Conservation (phyloP, 1,284 basidiomycete species). For the Pascua guehoae region DNA sequence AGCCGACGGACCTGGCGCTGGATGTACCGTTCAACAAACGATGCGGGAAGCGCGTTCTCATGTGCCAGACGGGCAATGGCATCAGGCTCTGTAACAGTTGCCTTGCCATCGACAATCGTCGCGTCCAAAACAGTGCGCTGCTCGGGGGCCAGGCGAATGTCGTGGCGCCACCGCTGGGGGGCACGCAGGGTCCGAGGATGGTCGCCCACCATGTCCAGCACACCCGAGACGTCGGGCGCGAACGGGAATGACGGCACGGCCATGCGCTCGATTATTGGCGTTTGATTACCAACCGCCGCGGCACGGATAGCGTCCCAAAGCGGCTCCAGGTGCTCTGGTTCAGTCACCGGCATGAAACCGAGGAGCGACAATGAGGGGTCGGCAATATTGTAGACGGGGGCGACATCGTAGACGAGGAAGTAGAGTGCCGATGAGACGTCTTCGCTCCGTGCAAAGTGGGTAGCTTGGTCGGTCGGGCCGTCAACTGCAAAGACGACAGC, state of each 20-base stretch:
- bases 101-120: conserved; percentile 18
- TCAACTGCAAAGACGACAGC: conserved; percentile 10
- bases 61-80: conserved; percentile 30
- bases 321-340: conserved; percentile 15
- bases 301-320: conserved; percentile 22
- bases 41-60: conserved; percentile 27
- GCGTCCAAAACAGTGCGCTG: conserved; percentile 31
- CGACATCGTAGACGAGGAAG: conserved; percentile 35
- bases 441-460: conserved; percentile 2
- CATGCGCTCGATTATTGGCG: conserved; percentile 6
- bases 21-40: conserved; percentile 44
- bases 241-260: conserved; percentile 15
- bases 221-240: conserved; percentile 16
- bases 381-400: conserved; percentile 39
- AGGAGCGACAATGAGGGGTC: conserved; percentile 18
- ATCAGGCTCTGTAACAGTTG: conserved; percentile 16
- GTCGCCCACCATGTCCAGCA: conserved; percentile 20
- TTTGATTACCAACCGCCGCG: too few relatives aligned
- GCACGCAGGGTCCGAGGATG: conserved; percentile 20
- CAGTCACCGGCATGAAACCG: conserved; percentile 28
- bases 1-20: conserved; percentile 1
- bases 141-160: conserved; percentile 19
- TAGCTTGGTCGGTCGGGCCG: conserved; percentile 6
- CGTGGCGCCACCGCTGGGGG: conserved; percentile 25
- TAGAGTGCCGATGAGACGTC: conserved; percentile 20